These are phyloP conservation scores for Boeremia exigua DNA, from an alignment of 2,329 filamentous ascomycete genomes.

Conservation along the genomic window DNA sequence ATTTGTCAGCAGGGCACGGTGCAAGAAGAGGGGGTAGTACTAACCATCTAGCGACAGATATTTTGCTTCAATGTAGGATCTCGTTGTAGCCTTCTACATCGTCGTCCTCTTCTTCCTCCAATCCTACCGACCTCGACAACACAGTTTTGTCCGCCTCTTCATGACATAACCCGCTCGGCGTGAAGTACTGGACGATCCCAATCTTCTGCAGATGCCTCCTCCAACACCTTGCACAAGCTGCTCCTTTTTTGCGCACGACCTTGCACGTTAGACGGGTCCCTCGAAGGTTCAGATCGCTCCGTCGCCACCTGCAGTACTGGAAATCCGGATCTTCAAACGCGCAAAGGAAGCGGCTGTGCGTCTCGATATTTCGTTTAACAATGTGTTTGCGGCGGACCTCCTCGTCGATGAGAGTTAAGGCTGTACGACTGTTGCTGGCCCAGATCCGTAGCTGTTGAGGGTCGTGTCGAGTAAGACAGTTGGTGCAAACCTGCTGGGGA, in stretches of 20 bases:
- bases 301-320: constrained; percentile 34
- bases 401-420: constrained; percentile 24
- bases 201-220: constrained; percentile 31
- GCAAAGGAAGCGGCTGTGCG: constrained; percentile 29
- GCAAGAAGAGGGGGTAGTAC: background rate
- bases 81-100: constrained; percentile 35
- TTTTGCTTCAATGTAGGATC: constrained; percentile 15
- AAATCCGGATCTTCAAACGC: constrained; percentile 38
- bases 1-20: background rate
- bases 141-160: constrained; percentile 32
- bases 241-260: constrained; percentile 28
- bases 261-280: constrained; percentile 27
- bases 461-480: constrained; percentile 35
- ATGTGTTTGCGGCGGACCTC: constrained; percentile 28
- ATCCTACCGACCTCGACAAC: constrained; percentile 23
- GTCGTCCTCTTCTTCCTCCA: constrained; percentile 28
- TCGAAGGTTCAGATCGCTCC: constrained; percentile 32
- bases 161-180: constrained; percentile 37
- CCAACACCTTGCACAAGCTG: constrained; percentile 36
- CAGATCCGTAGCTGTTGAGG: constrained; percentile 30
- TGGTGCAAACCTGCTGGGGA: constrained; percentile 27
- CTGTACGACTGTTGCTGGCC: constrained; percentile 23
- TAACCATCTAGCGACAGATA: constrained; percentile 3
- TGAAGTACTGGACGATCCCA: constrained; percentile 33
- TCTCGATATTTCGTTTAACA: constrained; percentile 33